Conservation (phyloP, 2,329 filamentous ascomycete genomes). For the Xylariaceae sp. region DNA sequence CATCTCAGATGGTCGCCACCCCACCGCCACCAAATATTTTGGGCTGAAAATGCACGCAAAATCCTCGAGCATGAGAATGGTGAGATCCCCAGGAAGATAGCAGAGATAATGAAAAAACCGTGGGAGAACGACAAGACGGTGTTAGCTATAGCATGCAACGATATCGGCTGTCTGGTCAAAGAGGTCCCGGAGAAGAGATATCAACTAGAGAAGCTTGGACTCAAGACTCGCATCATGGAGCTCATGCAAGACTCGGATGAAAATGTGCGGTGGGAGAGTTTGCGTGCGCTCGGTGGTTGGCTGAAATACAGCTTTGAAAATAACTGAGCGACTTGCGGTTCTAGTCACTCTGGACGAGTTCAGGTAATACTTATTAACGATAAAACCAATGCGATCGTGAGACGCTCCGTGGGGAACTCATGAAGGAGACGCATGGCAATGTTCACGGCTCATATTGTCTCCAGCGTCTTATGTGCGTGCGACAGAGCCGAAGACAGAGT, state of each 20-base stretch:
- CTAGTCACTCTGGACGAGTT: constrained; percentile 6
- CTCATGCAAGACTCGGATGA: constrained; percentile 88
- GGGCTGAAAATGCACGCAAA: constrained; percentile 83
- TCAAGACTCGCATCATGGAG: constrained; percentile 88
- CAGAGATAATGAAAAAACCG: constrained; percentile 71
- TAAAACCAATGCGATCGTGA: not conserved
- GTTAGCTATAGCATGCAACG: constrained; percentile 87
- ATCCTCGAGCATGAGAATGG: constrained; percentile 82
- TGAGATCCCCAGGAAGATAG: constrained; percentile 71
- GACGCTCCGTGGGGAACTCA: not conserved
- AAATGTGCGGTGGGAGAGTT: constrained; percentile 85
- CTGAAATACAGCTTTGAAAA: constrained; percentile 60
- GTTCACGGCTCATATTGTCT: not conserved
- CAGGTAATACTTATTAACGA: constrained; percentile 17
- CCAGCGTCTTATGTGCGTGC: not conserved
- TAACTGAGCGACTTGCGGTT: constrained; percentile 16
- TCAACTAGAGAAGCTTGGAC: constrained; percentile 74
- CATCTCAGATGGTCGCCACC: constrained; percentile 91
- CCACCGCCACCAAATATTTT: constrained; percentile 81
- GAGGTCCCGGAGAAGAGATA: constrained; percentile 80
- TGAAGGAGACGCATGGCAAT: too few species aligned
- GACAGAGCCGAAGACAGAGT: not conserved
- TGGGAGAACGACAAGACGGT: constrained; percentile 84
- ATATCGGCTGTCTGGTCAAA: constrained; percentile 82
- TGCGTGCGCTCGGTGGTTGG: constrained; percentile 71